These are phyloP conservation scores for Pseudogymnoascus sp. DNA, from an alignment of 2,329 filamentous ascomycete species.

Conservation along the genomic window DNA sequence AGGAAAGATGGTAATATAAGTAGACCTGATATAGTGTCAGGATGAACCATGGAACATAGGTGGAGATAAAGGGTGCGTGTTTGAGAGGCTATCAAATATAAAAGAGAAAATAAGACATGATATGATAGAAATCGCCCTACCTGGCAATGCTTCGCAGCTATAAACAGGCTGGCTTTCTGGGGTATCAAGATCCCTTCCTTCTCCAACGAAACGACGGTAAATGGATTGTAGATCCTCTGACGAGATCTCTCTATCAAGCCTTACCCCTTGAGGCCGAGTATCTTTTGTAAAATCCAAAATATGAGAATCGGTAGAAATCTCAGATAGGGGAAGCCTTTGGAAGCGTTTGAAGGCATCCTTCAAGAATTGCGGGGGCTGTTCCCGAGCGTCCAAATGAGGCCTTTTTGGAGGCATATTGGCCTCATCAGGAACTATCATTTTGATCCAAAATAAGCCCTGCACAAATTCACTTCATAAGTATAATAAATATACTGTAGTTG, in stretches of 20 bases:
- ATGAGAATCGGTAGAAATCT: constrained; percentile 44
- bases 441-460: not conserved
- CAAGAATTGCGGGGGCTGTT: constrained; percentile 65
- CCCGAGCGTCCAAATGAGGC: constrained; percentile 59
- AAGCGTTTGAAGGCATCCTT: constrained; percentile 68
- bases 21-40: constrained; percentile 50
- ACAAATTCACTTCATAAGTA: not conserved
- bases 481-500: not conserved
- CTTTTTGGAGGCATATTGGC: not conserved
- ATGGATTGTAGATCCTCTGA: constrained; percentile 37
- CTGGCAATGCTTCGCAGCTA: constrained; percentile 59
- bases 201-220: constrained; percentile 33
- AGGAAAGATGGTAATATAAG: constrained; percentile 69
- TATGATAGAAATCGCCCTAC: constrained; percentile 36
- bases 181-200: constrained; percentile 15
- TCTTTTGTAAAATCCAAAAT: constrained; percentile 45
- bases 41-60: constrained; percentile 15
- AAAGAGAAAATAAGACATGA: not conserved
- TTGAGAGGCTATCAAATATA: not conserved
- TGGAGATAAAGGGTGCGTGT: not conserved
- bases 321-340: constrained; percentile 48
- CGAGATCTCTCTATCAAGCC: constrained; percentile 36
- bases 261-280: constrained; percentile 12
- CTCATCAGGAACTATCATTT: not conserved
- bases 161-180: constrained; percentile 41